Base-by-base conservation (phyloP, 495 filamentous ascomycete species). In the Mycothermus thermophilus region DNA sequence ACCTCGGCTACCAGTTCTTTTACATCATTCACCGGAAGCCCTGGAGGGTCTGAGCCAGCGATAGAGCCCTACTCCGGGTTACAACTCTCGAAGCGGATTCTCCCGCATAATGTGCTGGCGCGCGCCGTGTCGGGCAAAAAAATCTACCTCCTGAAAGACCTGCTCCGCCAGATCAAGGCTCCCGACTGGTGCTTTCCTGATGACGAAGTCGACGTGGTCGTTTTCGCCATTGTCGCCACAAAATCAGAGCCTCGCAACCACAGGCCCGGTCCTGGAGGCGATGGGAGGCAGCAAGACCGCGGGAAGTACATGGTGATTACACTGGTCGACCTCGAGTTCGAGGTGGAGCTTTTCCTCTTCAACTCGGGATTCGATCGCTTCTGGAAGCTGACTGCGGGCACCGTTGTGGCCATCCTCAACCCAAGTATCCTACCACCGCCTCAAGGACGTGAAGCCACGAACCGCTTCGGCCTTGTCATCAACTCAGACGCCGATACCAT, bases 281-380 rank as follows among this genome's bases (percentile, higher is more conserved):
- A 67, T 23, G 63, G 71, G 1, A 60, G 57, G 16, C 51, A 58
- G 22, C 69, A 75, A 32, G 67, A 71, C 8, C 69, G 60, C 12
- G 72, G 71, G 14, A 88, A 87, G 51, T 96, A 87, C 61, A 95
- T 99, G 86, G 81, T 80, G 2, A 63, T 99, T 26, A 77, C 72
- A 6, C 67, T 99, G 10, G 83, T 81, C 4, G 88, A 96, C 52
- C 64, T 96, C 5, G 78, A 82, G 46, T 96, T 79, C 80, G 83
- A 92, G 25, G 55, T 96, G 15, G 85, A 94, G 37, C 71, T 94
- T 17, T 95, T 80, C 48, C 73, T 99, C 19, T 99, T 99, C 52
- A 84, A 81, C 47, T 73, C 79, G 0, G 92, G 81, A 12, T 96
- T 94, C 50, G 77, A 83, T 4, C 75, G 77, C 25, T 95, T 84